A percentile compares a stretch with the other conserved stretches of the same genome.
Conservation (phyloP, 352 stramenopile genomes). For the Globisporangium iwayamae region DNA sequence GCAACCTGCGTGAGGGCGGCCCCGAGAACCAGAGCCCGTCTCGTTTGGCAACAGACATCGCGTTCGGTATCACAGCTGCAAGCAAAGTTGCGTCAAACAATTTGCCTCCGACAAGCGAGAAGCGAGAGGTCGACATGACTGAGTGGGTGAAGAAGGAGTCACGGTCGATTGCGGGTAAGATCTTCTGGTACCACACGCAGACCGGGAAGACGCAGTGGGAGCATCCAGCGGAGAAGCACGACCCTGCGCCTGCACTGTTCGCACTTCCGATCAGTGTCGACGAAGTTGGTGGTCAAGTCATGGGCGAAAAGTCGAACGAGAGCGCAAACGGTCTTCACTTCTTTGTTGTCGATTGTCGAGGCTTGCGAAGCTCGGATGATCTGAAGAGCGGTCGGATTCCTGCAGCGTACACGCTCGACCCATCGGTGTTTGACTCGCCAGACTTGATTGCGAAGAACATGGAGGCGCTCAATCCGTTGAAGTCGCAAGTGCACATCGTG, state of each 20-base stretch:
- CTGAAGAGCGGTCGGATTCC: conserved; percentile 77
- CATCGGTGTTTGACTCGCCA: conserved; percentile 74
- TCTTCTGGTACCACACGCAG: conserved; percentile 78
- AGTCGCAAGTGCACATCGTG: conserved; percentile 72
- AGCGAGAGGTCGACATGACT: conserved; percentile 65
- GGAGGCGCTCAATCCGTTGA: conserved; percentile 65
- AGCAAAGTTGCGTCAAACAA: conserved; percentile 19
- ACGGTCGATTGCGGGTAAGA: conserved; percentile 62
- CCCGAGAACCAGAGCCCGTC: conserved; percentile 42
- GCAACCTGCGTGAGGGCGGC: conserved; percentile 38
- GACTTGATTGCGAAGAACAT: conserved; percentile 75
- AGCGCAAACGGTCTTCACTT: conserved; percentile 33
- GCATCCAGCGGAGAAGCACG: conserved; percentile 59
- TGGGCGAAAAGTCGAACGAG: conserved; percentile 51
- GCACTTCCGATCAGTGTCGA: conserved; percentile 62
- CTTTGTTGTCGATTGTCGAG: conserved; percentile 79
- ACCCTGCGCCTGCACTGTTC: conserved; percentile 57
- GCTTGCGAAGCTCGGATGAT: conserved; percentile 70
- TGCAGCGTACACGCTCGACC: conserved; percentile 70
- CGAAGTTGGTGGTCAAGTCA: conserved; percentile 63
- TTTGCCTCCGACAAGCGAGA: conserved; percentile 9
- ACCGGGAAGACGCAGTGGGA: conserved; percentile 80
- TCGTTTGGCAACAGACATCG: conserved; percentile 51
- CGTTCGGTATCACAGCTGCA: conserved; percentile 35
- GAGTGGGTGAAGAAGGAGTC: conserved; percentile 79